Evolutionary conservation across 2,329 filamentous ascomycete genomes (phyloP).

Genomic region (Paraconiothyrium brasiliense): DNA sequence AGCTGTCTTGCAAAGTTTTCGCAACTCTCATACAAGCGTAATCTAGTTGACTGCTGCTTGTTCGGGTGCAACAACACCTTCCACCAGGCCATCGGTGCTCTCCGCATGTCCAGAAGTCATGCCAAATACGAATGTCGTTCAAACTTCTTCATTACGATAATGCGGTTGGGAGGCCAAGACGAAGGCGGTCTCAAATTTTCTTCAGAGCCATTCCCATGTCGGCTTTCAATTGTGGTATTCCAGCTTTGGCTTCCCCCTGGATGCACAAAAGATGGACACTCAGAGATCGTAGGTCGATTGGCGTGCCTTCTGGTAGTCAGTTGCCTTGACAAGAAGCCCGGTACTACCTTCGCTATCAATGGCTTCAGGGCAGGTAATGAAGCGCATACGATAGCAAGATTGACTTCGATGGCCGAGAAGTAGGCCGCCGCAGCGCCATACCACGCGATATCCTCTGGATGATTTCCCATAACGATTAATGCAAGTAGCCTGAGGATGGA

Average conservation of each 20-base stretch:
- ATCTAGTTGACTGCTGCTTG: too few relatives aligned
- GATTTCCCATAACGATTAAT: constrained; percentile 18
- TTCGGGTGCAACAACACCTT: too few relatives aligned
- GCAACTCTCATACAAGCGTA: too few relatives aligned
- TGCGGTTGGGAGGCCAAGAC: neutral
- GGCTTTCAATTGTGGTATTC: neutral
- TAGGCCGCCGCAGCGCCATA: constrained; percentile 34
- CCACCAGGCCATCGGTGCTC: too few relatives aligned
- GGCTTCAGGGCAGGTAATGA: constrained; percentile 42
- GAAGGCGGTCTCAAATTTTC: neutral
- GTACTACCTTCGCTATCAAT: constrained; percentile 33
- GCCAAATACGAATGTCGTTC: neutral
- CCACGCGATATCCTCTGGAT: constrained; percentile 34
- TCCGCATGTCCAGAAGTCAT: too few relatives aligned
- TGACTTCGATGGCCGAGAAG: constrained; percentile 44
- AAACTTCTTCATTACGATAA: neutral
- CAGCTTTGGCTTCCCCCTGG: neutral
- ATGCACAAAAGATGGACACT: neutral
- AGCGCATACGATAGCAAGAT: constrained; percentile 45
- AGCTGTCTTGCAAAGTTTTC: too few relatives aligned
- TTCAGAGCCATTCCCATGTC: too few relatives aligned
- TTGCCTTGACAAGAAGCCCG: constrained; percentile 22
- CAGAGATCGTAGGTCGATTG: neutral
- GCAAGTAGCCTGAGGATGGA: neutral
- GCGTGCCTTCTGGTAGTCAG: neutral